Evolutionary conservation across 768 basidiomycete species (phyloP), one percentile per base, ranked within the genome.

Genomic region (Roridomyces roridus): DNA sequence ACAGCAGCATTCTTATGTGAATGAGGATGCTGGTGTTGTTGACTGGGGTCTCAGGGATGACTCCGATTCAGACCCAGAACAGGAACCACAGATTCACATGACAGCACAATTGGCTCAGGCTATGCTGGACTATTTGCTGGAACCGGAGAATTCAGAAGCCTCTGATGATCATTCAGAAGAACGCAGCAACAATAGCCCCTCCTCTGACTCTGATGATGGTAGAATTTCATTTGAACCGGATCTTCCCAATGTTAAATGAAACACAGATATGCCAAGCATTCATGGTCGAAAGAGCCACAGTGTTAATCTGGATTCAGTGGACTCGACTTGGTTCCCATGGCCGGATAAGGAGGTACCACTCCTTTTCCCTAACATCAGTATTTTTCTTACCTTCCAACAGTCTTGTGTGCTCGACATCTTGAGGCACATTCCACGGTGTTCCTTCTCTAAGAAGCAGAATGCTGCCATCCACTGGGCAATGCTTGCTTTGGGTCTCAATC

Each of bases 341-440:
- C 53, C 53, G 24, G 53, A 55, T 47, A 46, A 47, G 40, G 53
- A 55, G 26, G 53, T 52, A 31, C 17, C 17, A 46, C 39, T 5
- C 6, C 21, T 18, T 9, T 24, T 6, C 6, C 6, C 18, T 15
- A 8, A 28, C 7, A 9, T 39, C 11, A 26, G 10, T 1, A 9
- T 23, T 25, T 26, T 12, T 12, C 20, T n/a, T 36, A 15, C 20
- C 24, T 28, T 3, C 26, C 6, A 5, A 42, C 34, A 63, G 62
- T 42, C 46, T 1, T 63, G 59, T 40, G 47, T 51, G 4, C 59
- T 64, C 18, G 51, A 60, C 34, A 61, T 64, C 26, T 40, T 63
- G 11, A 44, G 42, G 17, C 59, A 64, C 25, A 23, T 64, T 3
- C 62, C 62, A 1, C 26, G 51, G 9, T 60, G 45, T 36, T 40